Percentiles rank a stretch among this genome's conserved stretches.
Evolutionary conservation across 306 rosid genomes (phyloP).

Genomic region (Dicorynia guianensis): DNA sequence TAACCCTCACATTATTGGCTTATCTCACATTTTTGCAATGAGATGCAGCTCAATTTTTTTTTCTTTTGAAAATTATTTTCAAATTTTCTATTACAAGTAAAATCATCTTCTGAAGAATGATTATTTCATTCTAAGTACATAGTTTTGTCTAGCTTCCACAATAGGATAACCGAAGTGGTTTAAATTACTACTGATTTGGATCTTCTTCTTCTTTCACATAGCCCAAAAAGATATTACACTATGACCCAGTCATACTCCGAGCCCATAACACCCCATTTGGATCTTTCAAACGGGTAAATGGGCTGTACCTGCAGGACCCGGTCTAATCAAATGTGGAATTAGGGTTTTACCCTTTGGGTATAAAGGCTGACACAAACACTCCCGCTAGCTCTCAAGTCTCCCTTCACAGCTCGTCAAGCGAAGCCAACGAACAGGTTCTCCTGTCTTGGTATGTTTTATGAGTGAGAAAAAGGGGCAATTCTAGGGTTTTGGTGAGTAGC

Average conservation of each 20-base stretch:
- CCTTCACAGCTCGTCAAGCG: neutral
- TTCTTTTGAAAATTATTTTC: too few species aligned
- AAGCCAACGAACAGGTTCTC: constrained; percentile 21
- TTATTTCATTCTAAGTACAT: too few species aligned
- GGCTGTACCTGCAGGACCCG: constrained; percentile 33
- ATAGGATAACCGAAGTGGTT: too few species aligned
- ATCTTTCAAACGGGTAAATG: neutral
- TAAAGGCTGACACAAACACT: constrained; percentile 14
- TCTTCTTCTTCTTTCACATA: neutral
- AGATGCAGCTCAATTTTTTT: too few species aligned
- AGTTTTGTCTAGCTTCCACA: too few species aligned
- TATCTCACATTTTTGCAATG: too few species aligned
- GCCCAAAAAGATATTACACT: neutral
- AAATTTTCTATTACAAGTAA: too few species aligned
- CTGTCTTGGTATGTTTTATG: neutral
- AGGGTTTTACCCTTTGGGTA: constrained; percentile 58
- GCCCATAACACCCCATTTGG: neutral
- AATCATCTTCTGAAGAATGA: too few species aligned
- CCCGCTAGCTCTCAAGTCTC: neutral
- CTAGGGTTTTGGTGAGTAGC: neutral
- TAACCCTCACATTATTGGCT: too few species aligned
- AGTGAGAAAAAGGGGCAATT: too few species aligned
- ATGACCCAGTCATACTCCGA: neutral
- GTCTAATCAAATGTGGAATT: constrained; percentile 4
- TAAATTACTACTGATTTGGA: too few species aligned